Evolutionary conservation across 345 rosid genomes (phyloP), one percentile per base, ranked within the genome.

Genomic region (rapeseed (Brassica napus)): DNA sequence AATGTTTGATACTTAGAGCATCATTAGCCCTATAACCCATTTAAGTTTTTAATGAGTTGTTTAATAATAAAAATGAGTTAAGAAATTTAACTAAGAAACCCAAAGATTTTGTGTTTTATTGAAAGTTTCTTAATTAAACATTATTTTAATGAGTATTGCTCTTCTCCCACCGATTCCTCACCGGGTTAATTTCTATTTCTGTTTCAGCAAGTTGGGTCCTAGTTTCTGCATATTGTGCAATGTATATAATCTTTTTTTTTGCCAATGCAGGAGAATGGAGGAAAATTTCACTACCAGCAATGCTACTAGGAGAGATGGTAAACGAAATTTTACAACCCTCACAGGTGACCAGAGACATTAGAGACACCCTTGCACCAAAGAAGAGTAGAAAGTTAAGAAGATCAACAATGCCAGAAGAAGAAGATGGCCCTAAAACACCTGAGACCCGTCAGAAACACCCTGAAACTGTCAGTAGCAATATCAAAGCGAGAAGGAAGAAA

Each of bases 211-310:
- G 30, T 4, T 4, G 24, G 44, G 8, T 66, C 8, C 0, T 72
- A 47, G 47, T 23, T 73, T 15, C 69, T 23, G 24, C 21, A 21
- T 30, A 31, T 73, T 79, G 49, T 74, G 66, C 21, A 59, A 39
- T 67, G 66, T 21, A 55, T 61, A 1, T 79, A 34, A 62, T 61
- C 4, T 23, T 14, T 14, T 71, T 23, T 23, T 32, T 34, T 6
- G 30, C 3, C 69, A 18, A 37, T 68, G 65, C 84, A 91, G 96
- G 89, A 15, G 99, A 93, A 30, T 95, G 99, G 99, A 83, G 79
- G 73, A 68, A 89, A 73, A 90, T 88, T 96, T 95, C 99, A 58
- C 81, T 95, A 44, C 98, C 99, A n/a, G 99, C 98, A 69, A 95
- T 95, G 99, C 83, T 95, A 30, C 84, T 95, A 11, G 96, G 93